phyloP scores from a whole-genome alignment of 805 yeast genomes.

The Cyberlindnera saturnus region DNA sequence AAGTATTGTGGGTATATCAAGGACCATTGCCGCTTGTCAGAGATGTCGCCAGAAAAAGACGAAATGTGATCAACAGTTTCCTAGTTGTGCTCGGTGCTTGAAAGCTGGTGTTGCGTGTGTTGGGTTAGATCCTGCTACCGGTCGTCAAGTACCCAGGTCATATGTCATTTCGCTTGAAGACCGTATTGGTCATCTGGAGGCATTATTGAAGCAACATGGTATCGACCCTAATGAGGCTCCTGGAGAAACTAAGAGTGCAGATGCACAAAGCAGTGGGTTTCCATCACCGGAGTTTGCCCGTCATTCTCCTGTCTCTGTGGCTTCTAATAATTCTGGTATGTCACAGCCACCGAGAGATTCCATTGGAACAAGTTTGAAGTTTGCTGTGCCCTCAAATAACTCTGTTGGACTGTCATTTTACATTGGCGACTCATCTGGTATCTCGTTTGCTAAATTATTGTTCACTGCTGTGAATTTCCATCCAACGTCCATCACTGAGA shows the following conservation, averaged over 20 bases:
- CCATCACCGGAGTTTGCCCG: neutral
- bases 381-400: slow-evolving; percentile 11
- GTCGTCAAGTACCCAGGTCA: slow-evolving; percentile 78
- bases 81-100: slow-evolving; percentile 50
- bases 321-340: slow-evolving; percentile 3
- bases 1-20: slow-evolving; percentile 39
- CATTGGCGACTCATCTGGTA: slow-evolving; percentile 50
- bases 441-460: slow-evolving; percentile 71
- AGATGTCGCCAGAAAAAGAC: slow-evolving; percentile 69
- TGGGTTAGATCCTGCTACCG: slow-evolving; percentile 83
- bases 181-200: slow-evolving; percentile 51
- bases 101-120: slow-evolving; percentile 69
- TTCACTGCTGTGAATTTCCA: slow-evolving; percentile 68
- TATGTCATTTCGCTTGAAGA: slow-evolving; percentile 70
- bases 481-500: slow-evolving; percentile 26
- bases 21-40: slow-evolving; percentile 79
- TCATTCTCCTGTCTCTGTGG: slow-evolving; percentile 2
- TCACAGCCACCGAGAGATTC: slow-evolving; percentile 9
- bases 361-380: slow-evolving; percentile 18
- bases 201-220: slow-evolving; percentile 38
- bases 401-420: slow-evolving; percentile 24
- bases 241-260: neutral
- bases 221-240: slow-evolving; percentile 25
- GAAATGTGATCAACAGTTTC: slow-evolving; percentile 54
- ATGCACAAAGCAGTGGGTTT: neutral